Evolutionary conservation across 2,329 filamentous ascomycete genomes (phyloP).

Genomic region (Ascochyta lentis): DNA sequence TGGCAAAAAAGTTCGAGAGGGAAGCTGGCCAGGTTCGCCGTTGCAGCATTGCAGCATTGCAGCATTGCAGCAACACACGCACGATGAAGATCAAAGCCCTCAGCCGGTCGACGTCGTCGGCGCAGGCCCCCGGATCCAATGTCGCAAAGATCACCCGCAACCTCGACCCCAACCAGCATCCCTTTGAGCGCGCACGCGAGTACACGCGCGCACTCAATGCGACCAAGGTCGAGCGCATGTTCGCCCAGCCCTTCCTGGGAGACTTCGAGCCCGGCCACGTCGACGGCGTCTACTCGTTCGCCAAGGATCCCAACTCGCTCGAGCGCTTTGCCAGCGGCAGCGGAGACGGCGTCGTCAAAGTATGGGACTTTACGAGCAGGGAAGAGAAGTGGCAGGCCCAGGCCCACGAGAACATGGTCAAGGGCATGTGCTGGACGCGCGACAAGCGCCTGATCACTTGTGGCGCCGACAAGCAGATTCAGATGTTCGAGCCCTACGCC

Average conservation of each 20-base stretch:
- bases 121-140: slow-evolving; percentile 71
- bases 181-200: slow-evolving; percentile 88
- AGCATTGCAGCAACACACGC: slow-evolving; percentile 6
- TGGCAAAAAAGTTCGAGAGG: slow-evolving; percentile 17
- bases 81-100: slow-evolving; percentile 64
- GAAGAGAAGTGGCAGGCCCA: slow-evolving; percentile 78
- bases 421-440: slow-evolving; percentile 86
- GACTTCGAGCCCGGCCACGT: slow-evolving; percentile 91
- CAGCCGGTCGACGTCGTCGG: slow-evolving; percentile 67
- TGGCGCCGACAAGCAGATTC: slow-evolving; percentile 83
- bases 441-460: slow-evolving; percentile 87
- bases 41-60: background rate
- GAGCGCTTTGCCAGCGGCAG: slow-evolving; percentile 52
- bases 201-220: slow-evolving; percentile 81
- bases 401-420: slow-evolving; percentile 93
- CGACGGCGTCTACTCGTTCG: slow-evolving; percentile 70
- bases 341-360: slow-evolving; percentile 89
- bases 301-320: slow-evolving; percentile 56
- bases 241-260: slow-evolving; percentile 80
- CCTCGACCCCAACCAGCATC: slow-evolving; percentile 84
- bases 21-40: slow-evolving; percentile 6
- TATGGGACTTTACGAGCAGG: slow-evolving; percentile 79
- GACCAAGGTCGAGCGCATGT: slow-evolving; percentile 93
- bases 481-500: slow-evolving; percentile 90
- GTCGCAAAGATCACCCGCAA: slow-evolving; percentile 71